phyloP scores from a whole-genome alignment of 148 eudicot species.

The Linanthus parryae region DNA sequence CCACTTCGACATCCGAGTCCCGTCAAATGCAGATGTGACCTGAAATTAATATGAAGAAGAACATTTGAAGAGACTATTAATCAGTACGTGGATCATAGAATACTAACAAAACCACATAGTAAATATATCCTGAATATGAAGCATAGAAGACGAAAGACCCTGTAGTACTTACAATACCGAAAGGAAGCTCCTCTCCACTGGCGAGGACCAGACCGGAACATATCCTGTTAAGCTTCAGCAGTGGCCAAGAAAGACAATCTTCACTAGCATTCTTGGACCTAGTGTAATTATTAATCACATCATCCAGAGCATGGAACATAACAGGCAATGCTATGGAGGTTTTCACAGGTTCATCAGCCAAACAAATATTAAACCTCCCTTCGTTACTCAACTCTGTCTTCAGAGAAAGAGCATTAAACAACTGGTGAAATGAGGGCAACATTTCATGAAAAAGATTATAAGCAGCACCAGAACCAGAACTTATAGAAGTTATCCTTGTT shows the following conservation, averaged over 20 bases:
- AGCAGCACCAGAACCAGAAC: constrained; percentile 23
- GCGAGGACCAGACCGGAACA: constrained; percentile 80
- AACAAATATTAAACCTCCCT: constrained; percentile 38
- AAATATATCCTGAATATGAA: not conserved
- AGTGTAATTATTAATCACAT: constrained; percentile 43
- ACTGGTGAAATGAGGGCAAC: constrained; percentile 42
- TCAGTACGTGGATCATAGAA: too few species aligned
- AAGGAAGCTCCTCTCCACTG: constrained; percentile 95
- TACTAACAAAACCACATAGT: not conserved
- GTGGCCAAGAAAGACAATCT: constrained; percentile 52
- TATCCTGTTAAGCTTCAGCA: constrained; percentile 68
- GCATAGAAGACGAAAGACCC: not conserved
- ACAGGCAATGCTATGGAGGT: constrained; percentile 86
- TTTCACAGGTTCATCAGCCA: constrained; percentile 81
- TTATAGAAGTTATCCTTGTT: constrained; percentile 46
- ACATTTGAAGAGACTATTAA: not conserved
- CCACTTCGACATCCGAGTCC: constrained; percentile 78
- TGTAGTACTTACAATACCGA: constrained; percentile 73
- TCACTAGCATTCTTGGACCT: constrained; percentile 24
- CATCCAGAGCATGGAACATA: constrained; percentile 76
- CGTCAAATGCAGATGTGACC: constrained; percentile 96
- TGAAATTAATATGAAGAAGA: constrained; percentile 16
- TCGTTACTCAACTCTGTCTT: constrained; percentile 33
- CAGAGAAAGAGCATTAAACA: constrained; percentile 63
- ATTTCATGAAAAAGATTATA: constrained; percentile 31